These are phyloP conservation scores for Chenopodium suecicum DNA, from an alignment of 148 eudicot species.

Conservation along the genomic window DNA sequence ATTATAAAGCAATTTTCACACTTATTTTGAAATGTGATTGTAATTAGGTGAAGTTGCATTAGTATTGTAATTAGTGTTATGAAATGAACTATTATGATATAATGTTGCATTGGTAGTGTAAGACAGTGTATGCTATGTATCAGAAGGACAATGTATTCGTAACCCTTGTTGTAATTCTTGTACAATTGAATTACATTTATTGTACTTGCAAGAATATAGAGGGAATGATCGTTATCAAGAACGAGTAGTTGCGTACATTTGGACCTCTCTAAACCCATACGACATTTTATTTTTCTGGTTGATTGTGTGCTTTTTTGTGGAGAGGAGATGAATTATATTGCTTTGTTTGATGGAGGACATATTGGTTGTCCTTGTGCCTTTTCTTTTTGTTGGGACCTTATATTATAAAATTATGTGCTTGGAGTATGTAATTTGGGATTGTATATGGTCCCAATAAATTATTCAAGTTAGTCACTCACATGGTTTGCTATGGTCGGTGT, in stretches of 20 bases:
- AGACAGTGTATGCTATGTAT: too few relatives aligned
- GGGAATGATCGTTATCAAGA: neutral
- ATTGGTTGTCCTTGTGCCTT: neutral
- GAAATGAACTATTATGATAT: too few relatives aligned
- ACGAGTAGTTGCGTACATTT: neutral
- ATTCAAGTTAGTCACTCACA: neutral
- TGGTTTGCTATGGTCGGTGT: neutral
- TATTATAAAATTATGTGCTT: neutral
- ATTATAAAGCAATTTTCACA: too few relatives aligned
- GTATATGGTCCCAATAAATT: neutral
- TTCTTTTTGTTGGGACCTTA: conserved; percentile 2
- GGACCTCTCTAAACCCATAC: neutral
- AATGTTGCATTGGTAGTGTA: too few relatives aligned
- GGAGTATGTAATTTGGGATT: neutral
- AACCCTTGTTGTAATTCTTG: neutral
- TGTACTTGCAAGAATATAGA: too few relatives aligned
- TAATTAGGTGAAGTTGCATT: too few relatives aligned
- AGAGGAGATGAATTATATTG: neutral
- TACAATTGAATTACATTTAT: too few relatives aligned
- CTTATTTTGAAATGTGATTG: too few relatives aligned
- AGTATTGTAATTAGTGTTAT: too few relatives aligned
- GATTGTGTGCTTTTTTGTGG: neutral
- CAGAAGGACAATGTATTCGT: too few relatives aligned
- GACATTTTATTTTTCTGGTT: neutral
- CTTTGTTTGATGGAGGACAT: neutral